phyloP scores from a whole-genome alignment of 768 basidiomycete species.

The Lentinus tigrinus region DNA sequence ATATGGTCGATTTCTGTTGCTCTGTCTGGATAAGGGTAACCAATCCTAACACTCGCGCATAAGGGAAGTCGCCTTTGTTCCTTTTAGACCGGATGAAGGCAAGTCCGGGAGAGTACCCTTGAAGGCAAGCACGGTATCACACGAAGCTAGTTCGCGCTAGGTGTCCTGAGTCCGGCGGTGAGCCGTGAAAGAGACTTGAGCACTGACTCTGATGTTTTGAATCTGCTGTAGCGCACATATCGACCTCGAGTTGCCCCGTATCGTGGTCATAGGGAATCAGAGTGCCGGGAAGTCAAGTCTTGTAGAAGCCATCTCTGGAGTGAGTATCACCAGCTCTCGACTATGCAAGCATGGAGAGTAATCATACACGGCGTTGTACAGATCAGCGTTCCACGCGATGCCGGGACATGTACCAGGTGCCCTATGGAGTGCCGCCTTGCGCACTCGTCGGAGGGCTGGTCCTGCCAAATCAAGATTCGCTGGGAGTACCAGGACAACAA shows the following conservation, averaged over 20 bases:
- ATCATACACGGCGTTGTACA: too few species aligned
- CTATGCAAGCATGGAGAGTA: neutral
- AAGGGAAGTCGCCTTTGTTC: too few species aligned
- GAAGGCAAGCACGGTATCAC: too few species aligned
- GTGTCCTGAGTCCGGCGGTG: too few species aligned
- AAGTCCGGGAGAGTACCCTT: too few species aligned
- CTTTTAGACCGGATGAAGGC: too few species aligned
- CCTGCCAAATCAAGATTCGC: constrained; percentile 43
- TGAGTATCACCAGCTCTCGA: constrained; percentile 29
- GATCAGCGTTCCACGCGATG: constrained; percentile 23
- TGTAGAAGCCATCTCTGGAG: constrained; percentile 50
- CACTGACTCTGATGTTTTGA: neutral
- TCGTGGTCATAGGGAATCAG: constrained; percentile 52
- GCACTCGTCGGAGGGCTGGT: constrained; percentile 18
- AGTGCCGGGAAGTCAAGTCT: constrained; percentile 47
- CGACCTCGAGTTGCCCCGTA: constrained; percentile 48
- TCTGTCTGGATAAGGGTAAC: too few species aligned
- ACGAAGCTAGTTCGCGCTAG: too few species aligned
- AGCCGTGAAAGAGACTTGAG: neutral
- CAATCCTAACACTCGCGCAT: too few species aligned
- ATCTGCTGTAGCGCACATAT: constrained; percentile 34
- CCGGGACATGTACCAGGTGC: constrained; percentile 46
- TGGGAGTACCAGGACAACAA: constrained; percentile 37
- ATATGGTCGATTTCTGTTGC: too few species aligned
- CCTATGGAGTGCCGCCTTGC: constrained; percentile 38